phyloP scores from a whole-genome alignment of 2,329 filamentous ascomycete species.

The Paecilomyces formosus region DNA sequence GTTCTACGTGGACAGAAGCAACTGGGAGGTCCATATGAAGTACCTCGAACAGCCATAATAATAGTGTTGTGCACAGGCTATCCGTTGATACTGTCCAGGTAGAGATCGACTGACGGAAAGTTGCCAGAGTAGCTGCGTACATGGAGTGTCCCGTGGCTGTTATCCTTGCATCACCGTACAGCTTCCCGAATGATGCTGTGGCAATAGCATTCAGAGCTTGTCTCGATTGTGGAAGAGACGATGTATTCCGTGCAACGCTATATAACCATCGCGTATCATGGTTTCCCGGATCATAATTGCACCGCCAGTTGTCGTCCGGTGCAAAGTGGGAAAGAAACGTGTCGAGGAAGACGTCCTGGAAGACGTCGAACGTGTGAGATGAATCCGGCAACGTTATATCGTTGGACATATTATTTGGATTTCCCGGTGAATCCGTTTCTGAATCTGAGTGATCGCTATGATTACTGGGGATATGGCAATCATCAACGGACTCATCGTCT shows the following conservation, averaged over 20 bases:
- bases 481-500: background rate
- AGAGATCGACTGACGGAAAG: background rate
- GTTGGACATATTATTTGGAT: background rate
- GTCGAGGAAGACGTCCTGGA: background rate
- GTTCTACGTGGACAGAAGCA: no score
- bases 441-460: background rate
- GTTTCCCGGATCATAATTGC: background rate
- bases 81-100: background rate
- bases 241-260: background rate
- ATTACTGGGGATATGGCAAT: background rate
- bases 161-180: background rate
- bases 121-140: background rate
- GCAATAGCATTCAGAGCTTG: background rate
- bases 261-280: background rate
- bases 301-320: background rate
- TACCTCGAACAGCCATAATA: slow-evolving; percentile 1
- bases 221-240: background rate
- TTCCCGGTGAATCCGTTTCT: background rate
- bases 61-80: background rate
- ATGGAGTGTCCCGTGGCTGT: background rate
- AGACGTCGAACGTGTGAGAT: background rate
- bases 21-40: background rate
- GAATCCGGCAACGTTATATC: background rate
- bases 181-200: background rate
- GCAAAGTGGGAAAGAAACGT: background rate